phyloP scores from a whole-genome alignment of 1,284 basidiomycete genomes.

The Exsudoporus floridanus region DNA sequence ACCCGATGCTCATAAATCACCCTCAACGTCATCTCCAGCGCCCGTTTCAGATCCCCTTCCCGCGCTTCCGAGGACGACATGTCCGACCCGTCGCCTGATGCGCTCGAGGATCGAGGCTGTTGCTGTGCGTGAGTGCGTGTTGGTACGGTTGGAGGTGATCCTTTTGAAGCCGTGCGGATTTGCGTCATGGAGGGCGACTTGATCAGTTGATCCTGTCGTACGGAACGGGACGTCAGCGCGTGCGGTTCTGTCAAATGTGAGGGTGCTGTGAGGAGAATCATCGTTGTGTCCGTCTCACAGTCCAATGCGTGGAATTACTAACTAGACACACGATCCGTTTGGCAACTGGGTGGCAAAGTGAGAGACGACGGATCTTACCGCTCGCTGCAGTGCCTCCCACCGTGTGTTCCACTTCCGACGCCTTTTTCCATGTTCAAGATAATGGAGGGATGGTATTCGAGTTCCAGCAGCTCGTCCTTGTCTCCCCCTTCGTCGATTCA shows the following conservation, averaged over 20 bases:
- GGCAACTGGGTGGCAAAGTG: too few relatives aligned
- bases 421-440: constrained; percentile 61
- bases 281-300: constrained; percentile 74
- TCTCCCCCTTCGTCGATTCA: constrained; percentile 77
- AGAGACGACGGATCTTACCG: constrained; percentile 40
- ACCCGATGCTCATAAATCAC: constrained; percentile 66
- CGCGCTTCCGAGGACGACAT: constrained; percentile 43
- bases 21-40: constrained; percentile 60
- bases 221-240: constrained; percentile 60
- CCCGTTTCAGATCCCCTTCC: constrained; percentile 63
- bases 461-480: constrained; percentile 66
- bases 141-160: constrained; percentile 53
- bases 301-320: constrained; percentile 76
- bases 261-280: constrained; percentile 70
- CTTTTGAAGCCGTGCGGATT: constrained; percentile 57
- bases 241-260: constrained; percentile 66
- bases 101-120: constrained; percentile 48
- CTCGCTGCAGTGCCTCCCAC: constrained; percentile 70
- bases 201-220: constrained; percentile 55
- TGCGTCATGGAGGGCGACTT: constrained; percentile 50
- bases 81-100: constrained; percentile 55
- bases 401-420: constrained; percentile 68
- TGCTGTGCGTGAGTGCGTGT: constrained; percentile 44
- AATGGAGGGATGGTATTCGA: constrained; percentile 74
- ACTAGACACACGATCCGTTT: neutral